Percentiles rank a stretch among this genome's conserved stretches.
phyloP scores from a whole-genome alignment of 2,329 filamentous ascomycete species.

The Aspergillus sp. region DNA sequence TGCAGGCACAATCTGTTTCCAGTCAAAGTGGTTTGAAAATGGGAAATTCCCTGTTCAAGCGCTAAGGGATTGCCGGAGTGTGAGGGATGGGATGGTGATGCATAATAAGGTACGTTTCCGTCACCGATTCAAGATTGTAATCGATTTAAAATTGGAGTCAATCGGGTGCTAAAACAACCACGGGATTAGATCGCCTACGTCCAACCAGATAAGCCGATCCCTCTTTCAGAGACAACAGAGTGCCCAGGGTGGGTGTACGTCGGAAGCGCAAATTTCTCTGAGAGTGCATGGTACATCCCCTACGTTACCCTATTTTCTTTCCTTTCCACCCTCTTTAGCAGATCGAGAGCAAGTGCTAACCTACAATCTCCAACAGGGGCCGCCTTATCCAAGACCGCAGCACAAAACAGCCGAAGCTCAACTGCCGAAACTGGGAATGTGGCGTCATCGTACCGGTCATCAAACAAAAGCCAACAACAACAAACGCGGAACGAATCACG shows the following conservation, averaged over 20 bases:
- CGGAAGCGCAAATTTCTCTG: conserved; percentile 88
- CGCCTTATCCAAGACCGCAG: conserved; percentile 71
- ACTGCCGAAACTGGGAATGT: conserved; percentile 93
- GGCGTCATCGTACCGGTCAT: conserved; percentile 75
- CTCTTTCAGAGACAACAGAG: conserved; percentile 24
- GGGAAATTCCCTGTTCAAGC: conserved; percentile 71
- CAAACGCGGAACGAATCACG: neutral
- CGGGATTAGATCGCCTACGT: conserved; percentile 39
- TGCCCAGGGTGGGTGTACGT: conserved; percentile 77
- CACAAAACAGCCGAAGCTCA: conserved; percentile 73
- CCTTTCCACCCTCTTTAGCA: neutral
- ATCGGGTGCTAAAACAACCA: neutral
- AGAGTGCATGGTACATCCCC: conserved; percentile 79
- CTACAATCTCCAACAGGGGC: conserved; percentile 62
- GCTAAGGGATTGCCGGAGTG: conserved; percentile 76
- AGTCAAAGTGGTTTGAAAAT: conserved; percentile 71
- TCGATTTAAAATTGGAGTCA: neutral
- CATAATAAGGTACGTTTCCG: conserved; percentile 75
- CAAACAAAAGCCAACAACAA: conserved; percentile 4
- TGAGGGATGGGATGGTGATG: conserved; percentile 73
- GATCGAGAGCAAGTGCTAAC: neutral
- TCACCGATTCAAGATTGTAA: too few species aligned
- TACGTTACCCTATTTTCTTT: neutral
- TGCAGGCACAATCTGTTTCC: conserved; percentile 83
- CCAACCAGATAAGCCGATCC: conserved; percentile 32